Evolutionary conservation across 441 rosid genomes (phyloP).

Genomic region (Populus tomentosa): DNA sequence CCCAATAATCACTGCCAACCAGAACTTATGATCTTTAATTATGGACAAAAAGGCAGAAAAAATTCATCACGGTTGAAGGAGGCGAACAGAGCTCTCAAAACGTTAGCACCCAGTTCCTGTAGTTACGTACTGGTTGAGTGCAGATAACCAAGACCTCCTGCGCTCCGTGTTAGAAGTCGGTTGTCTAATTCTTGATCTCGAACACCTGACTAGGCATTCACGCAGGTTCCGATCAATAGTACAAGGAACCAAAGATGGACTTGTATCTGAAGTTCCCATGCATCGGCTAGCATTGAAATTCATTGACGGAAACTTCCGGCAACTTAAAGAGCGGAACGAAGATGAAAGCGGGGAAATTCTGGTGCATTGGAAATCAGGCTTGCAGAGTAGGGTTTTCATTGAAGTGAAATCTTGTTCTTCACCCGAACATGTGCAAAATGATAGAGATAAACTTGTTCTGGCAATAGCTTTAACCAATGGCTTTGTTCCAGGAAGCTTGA

Average conservation of each 20-base stretch:
- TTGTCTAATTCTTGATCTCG: slow-evolving; percentile 51
- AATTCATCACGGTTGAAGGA: background rate
- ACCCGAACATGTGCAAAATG: slow-evolving; percentile 71
- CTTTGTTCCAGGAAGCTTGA: slow-evolving; percentile 51
- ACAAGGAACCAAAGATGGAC: slow-evolving; percentile 37
- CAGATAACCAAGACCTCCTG: slow-evolving; percentile 71
- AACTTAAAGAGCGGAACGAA: slow-evolving; percentile 68
- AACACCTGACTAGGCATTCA: slow-evolving; percentile 35
- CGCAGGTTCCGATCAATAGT: slow-evolving; percentile 27
- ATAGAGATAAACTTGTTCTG: slow-evolving; percentile 68
- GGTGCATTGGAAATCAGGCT: slow-evolving; percentile 52
- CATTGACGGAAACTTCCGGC: slow-evolving; percentile 64
- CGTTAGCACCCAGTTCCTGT: slow-evolving; percentile 60
- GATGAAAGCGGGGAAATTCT: slow-evolving; percentile 58
- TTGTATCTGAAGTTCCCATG: slow-evolving; percentile 60
- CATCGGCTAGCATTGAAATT: slow-evolving; percentile 57
- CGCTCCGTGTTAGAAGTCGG: slow-evolving; percentile 41
- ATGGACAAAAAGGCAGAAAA: slow-evolving; percentile 9
- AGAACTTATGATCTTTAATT: background rate
- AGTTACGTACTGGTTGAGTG: slow-evolving; percentile 61
- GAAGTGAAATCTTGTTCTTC: slow-evolving; percentile 54
- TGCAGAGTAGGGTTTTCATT: slow-evolving; percentile 59
- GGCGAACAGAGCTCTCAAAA: background rate
- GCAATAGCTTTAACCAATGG: slow-evolving; percentile 39
- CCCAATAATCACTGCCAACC: background rate